phyloP scores from a whole-genome alignment of 2,329 filamentous ascomycete species.

The Alternaria sp. region DNA sequence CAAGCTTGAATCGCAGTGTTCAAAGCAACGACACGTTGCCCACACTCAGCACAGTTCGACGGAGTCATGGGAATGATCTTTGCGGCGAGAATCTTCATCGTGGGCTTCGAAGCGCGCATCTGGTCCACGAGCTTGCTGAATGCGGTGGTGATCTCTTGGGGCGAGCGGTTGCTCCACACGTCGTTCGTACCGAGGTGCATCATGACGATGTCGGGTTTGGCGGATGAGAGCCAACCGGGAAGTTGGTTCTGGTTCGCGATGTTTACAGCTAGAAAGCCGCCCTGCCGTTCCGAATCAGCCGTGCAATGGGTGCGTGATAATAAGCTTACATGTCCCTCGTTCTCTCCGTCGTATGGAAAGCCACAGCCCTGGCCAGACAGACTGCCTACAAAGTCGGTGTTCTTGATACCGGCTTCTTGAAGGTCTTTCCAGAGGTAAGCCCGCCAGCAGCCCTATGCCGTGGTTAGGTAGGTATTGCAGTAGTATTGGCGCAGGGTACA shows the following conservation, averaged over 20 bases:
- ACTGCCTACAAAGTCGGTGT: constrained; percentile 39
- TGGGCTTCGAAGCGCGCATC: constrained; percentile 49
- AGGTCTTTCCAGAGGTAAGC: constrained; percentile 35
- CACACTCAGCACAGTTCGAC: constrained; percentile 9
- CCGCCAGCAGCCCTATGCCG: constrained; percentile 38
- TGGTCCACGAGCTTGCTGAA: constrained; percentile 48
- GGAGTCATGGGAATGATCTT: constrained; percentile 19
- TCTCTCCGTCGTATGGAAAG: constrained; percentile 51
- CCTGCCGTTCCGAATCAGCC: neutral
- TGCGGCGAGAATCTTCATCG: constrained; percentile 47
- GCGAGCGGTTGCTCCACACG: constrained; percentile 42
- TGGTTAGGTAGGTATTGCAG: neutral
- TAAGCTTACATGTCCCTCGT: constrained; percentile 49
- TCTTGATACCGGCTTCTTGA: constrained; percentile 24
- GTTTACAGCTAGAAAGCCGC: constrained; percentile 36
- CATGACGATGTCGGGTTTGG: constrained; percentile 51
- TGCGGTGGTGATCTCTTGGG: constrained; percentile 39
- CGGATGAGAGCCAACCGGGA: constrained; percentile 44
- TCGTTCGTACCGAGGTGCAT: constrained; percentile 55
- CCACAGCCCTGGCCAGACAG: constrained; percentile 46
- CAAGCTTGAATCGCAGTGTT: constrained; percentile 26
- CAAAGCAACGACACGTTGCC: constrained; percentile 19
- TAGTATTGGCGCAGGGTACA: neutral
- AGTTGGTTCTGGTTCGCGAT: constrained; percentile 49
- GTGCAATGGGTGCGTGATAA: neutral